Conservation (phyloP, 2,329 filamentous ascomycete species). For the Lasiodiplodia theobromae region DNA sequence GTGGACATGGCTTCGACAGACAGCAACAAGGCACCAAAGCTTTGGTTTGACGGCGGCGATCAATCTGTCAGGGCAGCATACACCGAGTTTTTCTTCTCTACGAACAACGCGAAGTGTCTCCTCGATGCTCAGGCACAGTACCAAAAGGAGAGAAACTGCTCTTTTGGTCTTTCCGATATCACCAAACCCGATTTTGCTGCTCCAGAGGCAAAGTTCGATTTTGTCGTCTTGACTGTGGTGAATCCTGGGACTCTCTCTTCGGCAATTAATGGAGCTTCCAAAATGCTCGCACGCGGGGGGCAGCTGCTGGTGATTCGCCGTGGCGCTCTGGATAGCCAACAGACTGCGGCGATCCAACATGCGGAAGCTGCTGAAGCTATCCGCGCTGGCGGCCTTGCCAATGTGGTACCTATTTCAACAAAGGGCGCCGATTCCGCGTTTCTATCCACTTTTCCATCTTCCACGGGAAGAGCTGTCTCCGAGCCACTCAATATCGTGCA, state of each 20-base stretch:
- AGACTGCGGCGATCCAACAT: too few species aligned
- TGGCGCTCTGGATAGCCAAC: not conserved
- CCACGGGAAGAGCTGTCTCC: too few species aligned
- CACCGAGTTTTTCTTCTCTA: too few species aligned
- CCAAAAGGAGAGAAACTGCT: not conserved
- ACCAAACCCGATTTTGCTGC: not conserved
- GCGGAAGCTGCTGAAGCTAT: too few species aligned
- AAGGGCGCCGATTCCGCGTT: too few species aligned
- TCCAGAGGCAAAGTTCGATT: not conserved
- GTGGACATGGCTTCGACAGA: slow-evolving; percentile 38
- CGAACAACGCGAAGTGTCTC: too few species aligned
- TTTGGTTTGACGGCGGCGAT: slow-evolving; percentile 8
- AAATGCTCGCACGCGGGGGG: not conserved
- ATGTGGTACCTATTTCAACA: too few species aligned
- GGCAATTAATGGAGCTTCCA: not conserved
- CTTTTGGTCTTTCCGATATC: too few species aligned
- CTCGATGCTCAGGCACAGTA: too few species aligned
- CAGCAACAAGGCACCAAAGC: not conserved
- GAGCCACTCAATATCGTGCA: not conserved
- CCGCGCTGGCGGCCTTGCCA: too few species aligned
- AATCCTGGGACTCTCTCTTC: not conserved
- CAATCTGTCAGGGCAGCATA: too few species aligned
- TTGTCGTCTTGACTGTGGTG: not conserved
- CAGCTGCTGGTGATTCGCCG: not conserved
- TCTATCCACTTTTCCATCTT: too few species aligned